Base-by-base conservation (phyloP, 345 rosid genomes). In the Noccaea bulbosa region DNA sequence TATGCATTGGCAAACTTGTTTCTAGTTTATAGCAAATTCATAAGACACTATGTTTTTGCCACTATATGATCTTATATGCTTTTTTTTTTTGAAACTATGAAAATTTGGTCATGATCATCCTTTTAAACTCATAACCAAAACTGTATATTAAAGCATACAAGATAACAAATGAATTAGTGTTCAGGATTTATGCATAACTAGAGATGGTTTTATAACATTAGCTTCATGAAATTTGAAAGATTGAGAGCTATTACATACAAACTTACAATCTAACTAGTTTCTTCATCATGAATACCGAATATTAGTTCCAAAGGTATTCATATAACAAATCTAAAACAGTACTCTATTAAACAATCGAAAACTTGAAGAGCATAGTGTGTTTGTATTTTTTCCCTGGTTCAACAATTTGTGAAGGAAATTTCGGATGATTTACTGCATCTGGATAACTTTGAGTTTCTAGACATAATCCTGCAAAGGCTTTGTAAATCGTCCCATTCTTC, bases 371-470 rank as follows among this genome's bases (percentile, higher is more conserved):
- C 98, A 89, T 94, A 40, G 72, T 24, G 68, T 94, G 96, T 78
- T 80, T 81, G 73, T 91, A 91, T 3, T 67, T 54, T 62, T 82
- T 40, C 16, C 87, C 89, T 1, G 92, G 86, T 22, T 78, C 40
- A 43, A 94, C 75, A 56, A 89, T 82, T 50, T 78, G 78, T 0
- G 97, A 84, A 62, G 99, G 98, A 52, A 94, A 91, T 14, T 88
- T 84, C 0, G 90, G 95, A 34, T 83, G 77, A 60, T 91, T 87
- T 6, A 94, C 83, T 0, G 95, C 72, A n/a, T 94, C 83, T 5
- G 97, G 99, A 68, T 73, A 94, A 22, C 81, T 82, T 76, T 91
- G 97, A 48, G 99, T 94, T 81, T 91, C 99, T 78, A 89, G 60
- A 61, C 99, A 94, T 50, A 91, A 65, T 1, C 86, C 99, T 0